These are phyloP conservation scores for Pachysandra terminalis DNA, from an alignment of 164 flowering plant genomes.

Conservation along the genomic window DNA sequence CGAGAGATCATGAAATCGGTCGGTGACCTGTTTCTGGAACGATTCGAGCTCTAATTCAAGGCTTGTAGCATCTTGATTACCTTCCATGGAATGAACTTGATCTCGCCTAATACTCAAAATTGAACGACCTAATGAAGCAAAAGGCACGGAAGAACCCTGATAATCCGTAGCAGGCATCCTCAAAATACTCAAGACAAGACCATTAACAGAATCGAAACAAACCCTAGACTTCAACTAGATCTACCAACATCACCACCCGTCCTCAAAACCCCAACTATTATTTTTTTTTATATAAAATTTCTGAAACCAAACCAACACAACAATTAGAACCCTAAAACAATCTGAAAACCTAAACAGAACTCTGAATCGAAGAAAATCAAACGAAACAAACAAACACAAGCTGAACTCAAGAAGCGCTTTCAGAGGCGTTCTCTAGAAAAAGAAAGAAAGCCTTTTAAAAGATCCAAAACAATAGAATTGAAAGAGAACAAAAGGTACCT, in stretches of 20 bases:
- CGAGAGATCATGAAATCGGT: constrained; percentile 44
- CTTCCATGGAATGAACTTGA: constrained; percentile 65
- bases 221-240: background rate
- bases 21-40: constrained; percentile 64
- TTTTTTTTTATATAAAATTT: background rate
- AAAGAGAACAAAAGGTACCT: background rate
- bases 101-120: constrained; percentile 64
- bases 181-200: background rate
- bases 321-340: too few relatives aligned
- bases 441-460: too few relatives aligned
- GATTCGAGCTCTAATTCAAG: constrained; percentile 54
- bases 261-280: background rate
- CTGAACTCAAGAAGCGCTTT: too few relatives aligned
- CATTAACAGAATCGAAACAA: background rate
- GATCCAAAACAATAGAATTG: background rate
- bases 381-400: too few relatives aligned
- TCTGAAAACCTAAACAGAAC: too few relatives aligned
- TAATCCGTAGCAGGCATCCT: constrained; percentile 74
- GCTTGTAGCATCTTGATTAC: constrained; percentile 19
- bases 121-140: constrained; percentile 49
- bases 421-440: background rate
- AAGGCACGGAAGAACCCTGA: constrained; percentile 47
- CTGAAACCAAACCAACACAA: background rate
- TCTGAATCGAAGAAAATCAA: too few relatives aligned
- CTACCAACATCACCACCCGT: background rate